Percentiles rank a stretch among this genome's conserved stretches.
These are phyloP conservation scores for Entonaema liquescens DNA, from an alignment of 495 filamentous ascomycete genomes.

Conservation along the genomic window DNA sequence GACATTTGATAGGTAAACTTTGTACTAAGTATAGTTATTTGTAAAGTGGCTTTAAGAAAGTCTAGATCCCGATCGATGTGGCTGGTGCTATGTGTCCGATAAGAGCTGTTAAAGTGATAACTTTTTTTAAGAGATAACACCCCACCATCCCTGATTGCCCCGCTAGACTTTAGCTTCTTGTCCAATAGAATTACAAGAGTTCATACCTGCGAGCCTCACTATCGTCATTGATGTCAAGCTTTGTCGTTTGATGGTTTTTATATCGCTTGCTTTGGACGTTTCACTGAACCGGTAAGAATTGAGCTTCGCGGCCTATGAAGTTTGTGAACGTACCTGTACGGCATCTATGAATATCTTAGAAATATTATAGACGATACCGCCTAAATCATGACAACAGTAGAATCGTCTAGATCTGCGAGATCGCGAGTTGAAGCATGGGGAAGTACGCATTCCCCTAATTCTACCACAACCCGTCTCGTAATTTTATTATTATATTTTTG, in stretches of 20 bases:
- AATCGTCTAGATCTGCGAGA: constrained; percentile 60
- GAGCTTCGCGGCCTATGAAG: too few species aligned
- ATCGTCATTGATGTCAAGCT: constrained; percentile 10
- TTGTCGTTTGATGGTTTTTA: background rate
- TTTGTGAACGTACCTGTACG: too few species aligned
- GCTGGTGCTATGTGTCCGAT: constrained; percentile 4
- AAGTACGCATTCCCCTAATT: constrained; percentile 61
- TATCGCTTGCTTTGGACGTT: too few species aligned
- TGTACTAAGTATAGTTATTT: background rate
- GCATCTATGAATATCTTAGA: too few species aligned
- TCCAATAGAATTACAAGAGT: constrained; percentile 29
- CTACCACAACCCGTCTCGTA: background rate
- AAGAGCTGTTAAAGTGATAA: background rate
- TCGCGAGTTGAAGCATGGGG: constrained; percentile 71
- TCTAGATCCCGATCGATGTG: constrained; percentile 7
- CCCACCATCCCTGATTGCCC: background rate
- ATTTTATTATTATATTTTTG: too few species aligned
- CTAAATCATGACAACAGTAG: constrained; percentile 47
- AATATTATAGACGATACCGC: too few species aligned
- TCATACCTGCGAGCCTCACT: constrained; percentile 22
- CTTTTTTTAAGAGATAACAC: background rate
- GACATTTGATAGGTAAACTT: too few species aligned
- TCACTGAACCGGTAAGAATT: too few species aligned
- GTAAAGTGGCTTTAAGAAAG: constrained; percentile 37
- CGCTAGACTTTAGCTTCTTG: constrained; percentile 1